These are phyloP conservation scores for Populus davidiana DNA, from an alignment of 345 rosid genomes.

Conservation along the genomic window DNA sequence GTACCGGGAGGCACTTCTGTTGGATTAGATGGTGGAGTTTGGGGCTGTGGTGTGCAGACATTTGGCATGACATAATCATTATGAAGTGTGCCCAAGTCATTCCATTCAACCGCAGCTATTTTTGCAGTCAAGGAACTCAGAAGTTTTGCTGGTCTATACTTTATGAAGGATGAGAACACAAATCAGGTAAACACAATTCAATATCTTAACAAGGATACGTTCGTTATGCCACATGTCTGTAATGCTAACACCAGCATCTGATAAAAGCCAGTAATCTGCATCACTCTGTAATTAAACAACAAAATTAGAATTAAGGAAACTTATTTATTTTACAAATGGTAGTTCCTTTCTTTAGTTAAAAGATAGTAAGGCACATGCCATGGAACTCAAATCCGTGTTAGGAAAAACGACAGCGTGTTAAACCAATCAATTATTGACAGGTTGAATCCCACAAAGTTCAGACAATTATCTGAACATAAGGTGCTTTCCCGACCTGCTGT, in stretches of 20 bases:
- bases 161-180: not conserved
- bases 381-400: not conserved
- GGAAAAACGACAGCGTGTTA: not conserved
- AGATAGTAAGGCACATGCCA: not conserved
- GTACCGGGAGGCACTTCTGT: conserved; percentile 38
- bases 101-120: conserved; percentile 59
- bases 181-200: not conserved
- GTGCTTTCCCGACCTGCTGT: not conserved
- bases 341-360: not conserved
- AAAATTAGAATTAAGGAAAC: not conserved
- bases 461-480: not conserved
- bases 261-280: conserved; percentile 91
- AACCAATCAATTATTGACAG: not conserved
- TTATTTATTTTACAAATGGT: not conserved
- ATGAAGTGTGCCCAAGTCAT: conserved; percentile 38
- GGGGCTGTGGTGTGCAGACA: conserved; percentile 45
- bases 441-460: not conserved
- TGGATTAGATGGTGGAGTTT: conserved; percentile 51
- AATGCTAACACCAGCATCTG: conserved; percentile 85
- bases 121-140: conserved; percentile 31
- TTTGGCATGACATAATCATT: conserved; percentile 39
- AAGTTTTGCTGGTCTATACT: not conserved
- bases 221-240: conserved; percentile 84
- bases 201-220: conserved; percentile 55
- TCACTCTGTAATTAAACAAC: conserved; percentile 49